Evolutionary conservation across 345 rosid species (phyloP).

Genomic region (Salix exigua): DNA sequence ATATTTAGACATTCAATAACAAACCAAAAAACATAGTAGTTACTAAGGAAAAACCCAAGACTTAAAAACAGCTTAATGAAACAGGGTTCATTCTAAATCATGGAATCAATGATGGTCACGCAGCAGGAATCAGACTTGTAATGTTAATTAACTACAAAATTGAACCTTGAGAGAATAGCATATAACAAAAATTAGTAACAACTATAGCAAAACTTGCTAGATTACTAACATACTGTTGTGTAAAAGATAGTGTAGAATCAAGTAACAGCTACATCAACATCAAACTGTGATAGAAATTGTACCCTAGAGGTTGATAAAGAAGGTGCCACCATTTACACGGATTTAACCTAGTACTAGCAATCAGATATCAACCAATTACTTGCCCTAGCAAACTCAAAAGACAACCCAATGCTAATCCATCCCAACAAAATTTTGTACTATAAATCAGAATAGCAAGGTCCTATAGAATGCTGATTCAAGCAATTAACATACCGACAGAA

Average conservation of each 20-base stretch:
- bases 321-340: not conserved
- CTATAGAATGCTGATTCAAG: not conserved
- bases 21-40: not conserved
- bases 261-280: not conserved
- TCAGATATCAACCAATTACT: not conserved
- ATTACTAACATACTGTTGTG: not conserved
- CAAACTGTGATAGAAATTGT: not conserved
- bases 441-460: not conserved
- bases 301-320: not conserved
- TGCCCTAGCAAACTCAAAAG: not conserved
- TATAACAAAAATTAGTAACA: not conserved
- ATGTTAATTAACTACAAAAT: not conserved
- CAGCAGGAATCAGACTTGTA: not conserved
- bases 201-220: not conserved
- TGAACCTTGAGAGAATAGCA: not conserved
- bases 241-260: not conserved
- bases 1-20: not conserved
- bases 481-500: not conserved
- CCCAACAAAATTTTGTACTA: not conserved
- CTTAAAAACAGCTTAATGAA: too few species aligned
- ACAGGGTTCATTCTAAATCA: not conserved
- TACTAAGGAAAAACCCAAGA: not conserved
- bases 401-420: not conserved
- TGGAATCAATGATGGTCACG: not conserved
- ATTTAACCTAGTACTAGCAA: not conserved